phyloP scores from a whole-genome alignment of 371 early-diverging fungal species.

The Coemansia sp. region DNA sequence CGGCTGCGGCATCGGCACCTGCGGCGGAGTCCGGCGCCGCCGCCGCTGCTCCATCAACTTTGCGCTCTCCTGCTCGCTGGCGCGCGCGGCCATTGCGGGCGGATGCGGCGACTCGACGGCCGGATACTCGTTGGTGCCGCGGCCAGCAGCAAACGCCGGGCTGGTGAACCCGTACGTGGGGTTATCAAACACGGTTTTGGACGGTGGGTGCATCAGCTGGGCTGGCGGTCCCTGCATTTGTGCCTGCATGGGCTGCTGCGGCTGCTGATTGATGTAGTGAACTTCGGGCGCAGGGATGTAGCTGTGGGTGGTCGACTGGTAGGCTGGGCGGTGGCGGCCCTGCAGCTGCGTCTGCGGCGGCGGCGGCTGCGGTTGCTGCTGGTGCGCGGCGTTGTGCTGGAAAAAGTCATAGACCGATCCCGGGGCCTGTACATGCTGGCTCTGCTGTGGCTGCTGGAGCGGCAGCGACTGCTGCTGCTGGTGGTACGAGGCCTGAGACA shows the following conservation, averaged over 20 bases:
- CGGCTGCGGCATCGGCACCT: slow-evolving; percentile 9
- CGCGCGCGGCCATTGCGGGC: background rate
- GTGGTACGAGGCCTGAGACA: background rate
- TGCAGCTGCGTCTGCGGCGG: slow-evolving; percentile 20
- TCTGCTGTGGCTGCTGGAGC: background rate
- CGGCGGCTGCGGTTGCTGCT: background rate
- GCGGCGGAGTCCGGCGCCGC: slow-evolving; percentile 14
- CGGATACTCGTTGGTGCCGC: slow-evolving; percentile 9
- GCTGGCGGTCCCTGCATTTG: slow-evolving; percentile 20
- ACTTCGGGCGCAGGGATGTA: slow-evolving; percentile 18
- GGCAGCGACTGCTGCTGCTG: slow-evolving; percentile 1
- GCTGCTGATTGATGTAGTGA: slow-evolving; percentile 23
- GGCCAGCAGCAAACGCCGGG: slow-evolving; percentile 10
- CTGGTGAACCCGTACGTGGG: slow-evolving; percentile 61
- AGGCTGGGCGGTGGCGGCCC: slow-evolving; percentile 15
- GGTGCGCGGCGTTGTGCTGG: slow-evolving; percentile 28
- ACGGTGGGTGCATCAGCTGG: slow-evolving; percentile 39
- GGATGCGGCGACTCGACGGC: slow-evolving; percentile 3
- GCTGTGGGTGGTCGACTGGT: slow-evolving; percentile 21
- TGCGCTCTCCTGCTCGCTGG: slow-evolving; percentile 2
- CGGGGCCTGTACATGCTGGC: background rate
- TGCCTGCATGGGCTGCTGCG: slow-evolving; percentile 7
- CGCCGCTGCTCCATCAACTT: slow-evolving; percentile 8
- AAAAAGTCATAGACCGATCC: slow-evolving; percentile 48
- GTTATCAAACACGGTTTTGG: slow-evolving; percentile 61